Evolutionary conservation across 2,329 filamentous ascomycete genomes (phyloP), one percentile per base, ranked within the genome.

Genomic region (Fusarium drepaniforme): DNA sequence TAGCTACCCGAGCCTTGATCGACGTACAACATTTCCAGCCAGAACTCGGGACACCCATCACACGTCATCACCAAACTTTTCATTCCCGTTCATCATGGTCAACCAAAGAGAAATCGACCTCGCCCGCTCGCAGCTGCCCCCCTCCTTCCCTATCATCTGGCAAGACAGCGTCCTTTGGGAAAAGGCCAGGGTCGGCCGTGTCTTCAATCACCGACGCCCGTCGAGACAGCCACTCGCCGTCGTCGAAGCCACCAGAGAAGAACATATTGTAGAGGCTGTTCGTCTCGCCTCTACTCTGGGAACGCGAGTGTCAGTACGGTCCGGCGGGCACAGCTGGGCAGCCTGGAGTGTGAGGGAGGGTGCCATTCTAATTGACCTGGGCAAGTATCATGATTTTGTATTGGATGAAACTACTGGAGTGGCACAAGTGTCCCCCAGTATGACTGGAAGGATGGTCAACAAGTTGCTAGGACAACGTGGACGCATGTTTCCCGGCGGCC

Each of bases 401-500:
- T 82, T 87, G 8, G 83, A 89, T 66, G 76, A 80, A 16, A 68
- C 69, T 23, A 85, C 81, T 2, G 71, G 70, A 9, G 81, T 86
- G 9, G 84, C 85, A 2, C 80, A 77, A 18, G 87, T 81, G 1
- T 85, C 88, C 6, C 85, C 88, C 4, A 86, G 85, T 61, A 83
- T 83, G n/a, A 89, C 87, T 2, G 86, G 88, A 1, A 75, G 80
- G 25, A 78, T 82, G 75, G 72, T 88, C 12, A 88, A 88, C 71
- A 75, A 65, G 5, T 81, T 81, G 61, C 77, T 88, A n/a, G 74
- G 59, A 1, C 61, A 68, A 1, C 77, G 83, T 53, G 86, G 84
- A 0, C 79, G 84, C 40, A 84, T 89, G 81, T 90, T 90, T 73
- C 82, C 84, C 0, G 87, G 87, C 1, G 89, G 88, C 0, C 89